These are phyloP conservation scores for Lentinula edodes DNA, from an alignment of 768 basidiomycete genomes.

Conservation along the genomic window DNA sequence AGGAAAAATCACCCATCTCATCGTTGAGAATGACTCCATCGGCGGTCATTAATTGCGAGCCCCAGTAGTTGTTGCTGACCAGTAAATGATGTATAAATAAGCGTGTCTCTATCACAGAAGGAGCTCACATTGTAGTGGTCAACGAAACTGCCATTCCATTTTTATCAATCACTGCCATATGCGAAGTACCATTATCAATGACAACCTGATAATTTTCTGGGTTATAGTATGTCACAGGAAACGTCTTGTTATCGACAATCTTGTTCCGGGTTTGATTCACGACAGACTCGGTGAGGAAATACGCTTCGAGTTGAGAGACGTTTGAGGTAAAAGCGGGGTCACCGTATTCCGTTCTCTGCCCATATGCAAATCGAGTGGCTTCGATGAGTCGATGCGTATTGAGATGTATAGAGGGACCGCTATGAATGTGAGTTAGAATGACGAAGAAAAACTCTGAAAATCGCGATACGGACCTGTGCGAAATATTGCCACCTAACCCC, in stretches of 20 bases:
- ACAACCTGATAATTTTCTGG: constrained; percentile 20
- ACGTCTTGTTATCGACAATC: constrained; percentile 24
- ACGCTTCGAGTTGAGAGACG: constrained; percentile 26
- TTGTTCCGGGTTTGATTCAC: constrained; percentile 19
- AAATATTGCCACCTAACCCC: constrained; percentile 19
- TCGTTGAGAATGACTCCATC: constrained; percentile 20
- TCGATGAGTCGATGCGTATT: constrained; percentile 29
- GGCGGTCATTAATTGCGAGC: constrained; percentile 19
- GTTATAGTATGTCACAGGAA: constrained; percentile 22
- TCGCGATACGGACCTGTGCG: neutral
- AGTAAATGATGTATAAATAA: neutral
- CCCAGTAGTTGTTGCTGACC: constrained; percentile 18
- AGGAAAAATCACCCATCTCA: constrained; percentile 25
- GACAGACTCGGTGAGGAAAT: constrained; percentile 20
- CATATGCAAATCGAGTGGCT: constrained; percentile 28
- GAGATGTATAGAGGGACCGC: constrained; percentile 22
- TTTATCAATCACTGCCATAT: constrained; percentile 29
- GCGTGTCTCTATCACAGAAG: neutral
- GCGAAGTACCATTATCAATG: constrained; percentile 29
- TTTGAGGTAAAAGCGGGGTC: constrained; percentile 35
- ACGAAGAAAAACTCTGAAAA: neutral
- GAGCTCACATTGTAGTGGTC: constrained; percentile 16
- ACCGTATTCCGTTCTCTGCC: constrained; percentile 22
- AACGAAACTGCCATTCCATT: constrained; percentile 21
- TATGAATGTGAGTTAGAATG: neutral